Evolutionary conservation across 805 yeast species (phyloP).

Genomic region (Priceomyces medius): DNA sequence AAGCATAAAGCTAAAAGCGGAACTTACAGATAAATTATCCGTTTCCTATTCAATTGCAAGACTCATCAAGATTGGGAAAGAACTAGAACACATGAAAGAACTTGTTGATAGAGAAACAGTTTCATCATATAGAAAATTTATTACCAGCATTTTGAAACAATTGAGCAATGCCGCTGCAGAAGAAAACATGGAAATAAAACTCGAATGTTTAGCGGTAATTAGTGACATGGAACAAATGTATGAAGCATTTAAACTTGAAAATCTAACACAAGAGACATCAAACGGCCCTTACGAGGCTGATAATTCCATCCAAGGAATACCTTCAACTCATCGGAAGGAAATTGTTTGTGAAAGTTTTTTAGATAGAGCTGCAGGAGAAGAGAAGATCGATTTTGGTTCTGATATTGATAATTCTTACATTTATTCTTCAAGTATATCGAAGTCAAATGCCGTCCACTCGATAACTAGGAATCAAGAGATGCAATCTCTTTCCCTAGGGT

Average conservation of each 20-base stretch:
- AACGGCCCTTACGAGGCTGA: background rate
- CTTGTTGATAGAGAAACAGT: conserved; percentile 35
- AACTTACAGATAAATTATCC: conserved; percentile 51
- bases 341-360: too few relatives aligned
- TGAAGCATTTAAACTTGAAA: conserved; percentile 47
- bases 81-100: conserved; percentile 49
- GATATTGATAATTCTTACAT: conserved; percentile 23
- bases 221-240: conserved; percentile 75
- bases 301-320: background rate
- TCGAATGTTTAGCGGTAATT: conserved; percentile 66
- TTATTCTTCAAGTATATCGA: conserved; percentile 19
- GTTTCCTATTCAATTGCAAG: conserved; percentile 65
- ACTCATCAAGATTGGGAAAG: conserved; percentile 62
- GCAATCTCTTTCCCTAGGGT: background rate
- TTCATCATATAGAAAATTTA: conserved; percentile 54
- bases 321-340: background rate
- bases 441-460: conserved; percentile 40
- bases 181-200: conserved; percentile 56
- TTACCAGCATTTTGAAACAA: conserved; percentile 56
- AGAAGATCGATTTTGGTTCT: conserved; percentile 17
- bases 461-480: conserved; percentile 25
- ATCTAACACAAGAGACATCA: conserved; percentile 17
- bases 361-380: background rate
- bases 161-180: conserved; percentile 52
- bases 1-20: conserved; percentile 49